Conservation (phyloP, 106 monocot genomes). For the Dactylorhiza incarnata region DNA sequence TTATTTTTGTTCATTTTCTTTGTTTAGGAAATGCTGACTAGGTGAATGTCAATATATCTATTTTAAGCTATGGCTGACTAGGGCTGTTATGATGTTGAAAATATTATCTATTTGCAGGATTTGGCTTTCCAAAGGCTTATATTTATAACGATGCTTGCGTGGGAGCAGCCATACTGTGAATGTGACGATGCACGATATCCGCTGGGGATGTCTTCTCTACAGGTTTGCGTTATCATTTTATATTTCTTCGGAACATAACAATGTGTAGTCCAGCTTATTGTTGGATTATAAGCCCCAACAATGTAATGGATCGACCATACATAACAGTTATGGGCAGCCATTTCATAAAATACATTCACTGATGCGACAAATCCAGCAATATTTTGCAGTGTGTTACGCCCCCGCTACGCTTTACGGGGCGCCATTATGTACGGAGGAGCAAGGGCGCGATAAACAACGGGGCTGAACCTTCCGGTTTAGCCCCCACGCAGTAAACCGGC, state of each 20-base stretch:
- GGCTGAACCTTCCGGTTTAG: no score
- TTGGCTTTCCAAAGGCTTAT: conserved; percentile 90
- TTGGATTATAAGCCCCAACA: background rate
- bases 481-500: no score
- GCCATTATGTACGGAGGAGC: no score
- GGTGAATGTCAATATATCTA: background rate
- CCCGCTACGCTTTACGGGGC: no score
- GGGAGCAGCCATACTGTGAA: conserved; percentile 74
- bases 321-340: background rate
- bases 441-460: no score
- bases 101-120: conserved; percentile 41
- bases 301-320: background rate
- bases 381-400: background rate
- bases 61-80: background rate
- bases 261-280: background rate
- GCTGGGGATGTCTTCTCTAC: conserved; percentile 50
- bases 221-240: conserved; percentile 32
- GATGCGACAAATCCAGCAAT: background rate
- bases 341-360: background rate
- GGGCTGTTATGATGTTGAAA: background rate
- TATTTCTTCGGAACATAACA: background rate
- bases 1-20: background rate
- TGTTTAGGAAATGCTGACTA: background rate
- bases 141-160: conserved; percentile 97
- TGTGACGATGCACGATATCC: conserved; percentile 23